A percentile compares a stretch with the other conserved stretches of the same genome.
Evolutionary conservation across 2,329 filamentous ascomycete genomes (phyloP).

Genomic region (Diplodia corticola): DNA sequence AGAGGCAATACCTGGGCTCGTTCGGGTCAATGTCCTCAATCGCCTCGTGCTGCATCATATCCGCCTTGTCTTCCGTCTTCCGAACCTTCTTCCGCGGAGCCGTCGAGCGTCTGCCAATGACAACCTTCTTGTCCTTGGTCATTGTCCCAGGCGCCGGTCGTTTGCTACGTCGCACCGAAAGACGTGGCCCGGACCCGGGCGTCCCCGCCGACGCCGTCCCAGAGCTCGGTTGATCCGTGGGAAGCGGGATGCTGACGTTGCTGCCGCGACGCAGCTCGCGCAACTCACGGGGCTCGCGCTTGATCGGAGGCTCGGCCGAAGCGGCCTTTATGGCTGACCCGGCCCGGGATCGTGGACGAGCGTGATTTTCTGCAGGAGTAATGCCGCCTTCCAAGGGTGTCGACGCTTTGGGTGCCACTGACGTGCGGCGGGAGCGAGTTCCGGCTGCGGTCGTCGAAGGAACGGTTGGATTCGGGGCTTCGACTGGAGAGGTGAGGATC

Average conservation of each 20-base stretch:
- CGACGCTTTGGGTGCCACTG: conserved; percentile 21
- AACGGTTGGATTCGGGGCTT: neutral
- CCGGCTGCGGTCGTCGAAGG: conserved; percentile 21
- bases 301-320: conserved; percentile 48
- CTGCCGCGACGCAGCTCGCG: conserved; percentile 48
- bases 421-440: conserved; percentile 19
- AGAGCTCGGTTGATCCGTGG: conserved; percentile 26
- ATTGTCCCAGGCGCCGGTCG: conserved; percentile 76
- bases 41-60: conserved; percentile 35
- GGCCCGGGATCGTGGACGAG: conserved; percentile 35
- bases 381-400: conserved; percentile 17
- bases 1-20: conserved; percentile 75
- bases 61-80: conserved; percentile 62
- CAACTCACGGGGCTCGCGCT: conserved; percentile 37
- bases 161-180: conserved; percentile 49
- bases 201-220: conserved; percentile 30
- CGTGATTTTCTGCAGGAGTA: conserved; percentile 34
- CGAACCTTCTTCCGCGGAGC: conserved; percentile 57
- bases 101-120: conserved; percentile 63
- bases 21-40: conserved; percentile 63
- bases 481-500: conserved; percentile 1
- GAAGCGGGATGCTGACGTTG: conserved; percentile 46
- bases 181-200: conserved; percentile 36
- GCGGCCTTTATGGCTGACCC: conserved; percentile 44
- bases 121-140: conserved; percentile 62